These are phyloP conservation scores for Ramalina intermedia DNA, from an alignment of 495 filamentous ascomycete genomes.

Conservation along the genomic window DNA sequence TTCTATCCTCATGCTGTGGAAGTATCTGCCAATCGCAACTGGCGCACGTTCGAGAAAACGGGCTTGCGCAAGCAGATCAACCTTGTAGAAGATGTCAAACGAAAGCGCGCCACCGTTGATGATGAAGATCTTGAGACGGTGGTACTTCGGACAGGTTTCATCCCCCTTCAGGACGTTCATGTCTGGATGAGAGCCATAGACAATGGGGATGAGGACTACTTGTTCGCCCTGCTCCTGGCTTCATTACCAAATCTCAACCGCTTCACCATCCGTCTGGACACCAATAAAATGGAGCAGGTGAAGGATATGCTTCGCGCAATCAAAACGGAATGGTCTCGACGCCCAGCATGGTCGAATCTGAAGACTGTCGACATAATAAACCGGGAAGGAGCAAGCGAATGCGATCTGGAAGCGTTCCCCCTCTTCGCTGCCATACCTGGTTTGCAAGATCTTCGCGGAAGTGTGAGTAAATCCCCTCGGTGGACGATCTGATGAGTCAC, in stretches of 20 bases:
- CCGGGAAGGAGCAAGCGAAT: conserved; percentile 1
- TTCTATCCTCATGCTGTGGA: conserved; percentile 10
- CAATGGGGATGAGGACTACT: conserved; percentile 9
- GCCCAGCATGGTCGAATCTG: conserved; percentile 7
- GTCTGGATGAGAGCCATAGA: conserved; percentile 4
- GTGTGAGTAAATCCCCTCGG: background rate
- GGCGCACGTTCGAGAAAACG: conserved; percentile 8
- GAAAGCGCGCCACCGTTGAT: background rate
- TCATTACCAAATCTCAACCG: conserved; percentile 6
- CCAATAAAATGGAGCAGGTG: conserved; percentile 8
- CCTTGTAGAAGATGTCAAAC: conserved; percentile 1
- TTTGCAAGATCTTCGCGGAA: conserved; percentile 7
- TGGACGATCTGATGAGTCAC: background rate
- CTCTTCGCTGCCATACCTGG: conserved; percentile 10
- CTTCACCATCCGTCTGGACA: conserved; percentile 7
- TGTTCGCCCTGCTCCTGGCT: conserved; percentile 11
- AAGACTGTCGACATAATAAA: conserved; percentile 5
- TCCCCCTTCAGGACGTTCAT: conserved; percentile 1
- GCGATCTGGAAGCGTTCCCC: conserved; percentile 12
- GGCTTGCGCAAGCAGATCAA: conserved; percentile 1
- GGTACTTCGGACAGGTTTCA: conserved; percentile 1
- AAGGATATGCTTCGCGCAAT: conserved; percentile 13
- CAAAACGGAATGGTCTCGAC: background rate
- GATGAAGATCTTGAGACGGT: conserved; percentile 4
- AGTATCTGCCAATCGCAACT: conserved; percentile 3